Evolutionary conservation across 805 yeast species (phyloP), one percentile per base, ranked within the genome.

Genomic region (Kuraishia molischiana): DNA sequence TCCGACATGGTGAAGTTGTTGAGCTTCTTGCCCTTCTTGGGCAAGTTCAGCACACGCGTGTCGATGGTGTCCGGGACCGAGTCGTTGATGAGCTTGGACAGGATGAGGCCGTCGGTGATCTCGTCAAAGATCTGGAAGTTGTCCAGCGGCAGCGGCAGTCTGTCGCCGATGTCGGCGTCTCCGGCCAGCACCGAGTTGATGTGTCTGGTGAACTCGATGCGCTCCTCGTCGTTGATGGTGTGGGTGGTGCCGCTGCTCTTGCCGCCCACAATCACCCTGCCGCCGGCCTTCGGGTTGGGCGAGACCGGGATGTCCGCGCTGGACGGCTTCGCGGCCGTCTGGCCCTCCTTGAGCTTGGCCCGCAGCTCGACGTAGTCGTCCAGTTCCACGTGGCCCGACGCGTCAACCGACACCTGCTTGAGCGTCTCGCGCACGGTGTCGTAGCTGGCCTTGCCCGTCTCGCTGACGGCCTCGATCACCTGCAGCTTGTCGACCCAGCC

Each of bases 41-140:
- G 94, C 58, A 79, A 67, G 61, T 92, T 92, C 56, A 92, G 73
- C 14, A 92, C 98, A 71, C 98, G 84, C 8, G 97, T 89, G 65
- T 92, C 98, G 51, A 92, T 92, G 9, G 98, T 92, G 62, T 92
- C 96, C 6, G 97, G 96, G 24, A 92, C 98, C 24, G 97, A 86
- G 62, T 92, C 98, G 58, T 92, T 92, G 59, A 92, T 87, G 56
- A 92, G 78, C 59, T 86, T 85, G 17, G 97, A 87, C 41, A 92
- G 67, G 20, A 92, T 87, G 51, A 92, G 68, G 47, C 98, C 97
- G 59, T 92, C 98, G 47, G 86, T 76, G 64, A 95, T 86, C 62
- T 92, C 97, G 60, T 92, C 98, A 54, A 92, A 92, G 41, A 92
- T 71, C 65, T 92, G 97, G 67, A 92, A 92, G 37, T 86, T 80